Percentiles rank a stretch among this genome's conserved stretches.
Evolutionary conservation across 2,329 filamentous ascomycete genomes (phyloP).

Genomic region (Aureobasidium zeae): DNA sequence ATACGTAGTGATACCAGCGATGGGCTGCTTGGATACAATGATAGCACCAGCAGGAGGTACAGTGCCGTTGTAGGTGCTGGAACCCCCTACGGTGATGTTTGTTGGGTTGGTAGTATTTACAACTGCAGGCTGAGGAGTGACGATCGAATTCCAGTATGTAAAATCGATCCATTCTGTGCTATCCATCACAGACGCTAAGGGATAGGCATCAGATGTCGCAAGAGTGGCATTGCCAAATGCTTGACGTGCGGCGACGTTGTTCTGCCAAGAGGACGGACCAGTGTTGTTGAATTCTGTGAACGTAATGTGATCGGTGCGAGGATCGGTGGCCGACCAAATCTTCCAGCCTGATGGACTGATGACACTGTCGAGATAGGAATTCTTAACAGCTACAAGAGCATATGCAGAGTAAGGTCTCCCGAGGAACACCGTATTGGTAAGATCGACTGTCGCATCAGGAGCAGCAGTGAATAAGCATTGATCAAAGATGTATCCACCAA

Average conservation of each 20-base stretch:
- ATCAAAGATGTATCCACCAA: conserved; percentile 32
- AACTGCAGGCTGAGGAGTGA: conserved; percentile 26
- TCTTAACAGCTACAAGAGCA: conserved; percentile 21
- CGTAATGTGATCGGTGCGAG: conserved; percentile 21
- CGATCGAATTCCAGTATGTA: conserved; percentile 32
- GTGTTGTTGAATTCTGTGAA: conserved; percentile 22
- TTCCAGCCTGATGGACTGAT: conserved; percentile 27
- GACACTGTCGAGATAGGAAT: conserved; percentile 20
- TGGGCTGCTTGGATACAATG: conserved; percentile 32
- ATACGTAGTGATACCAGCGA: conserved; percentile 30
- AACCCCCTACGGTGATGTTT: conserved; percentile 24
- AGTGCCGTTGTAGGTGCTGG: conserved; percentile 27
- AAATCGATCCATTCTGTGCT: conserved; percentile 33
- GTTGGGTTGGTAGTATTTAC: conserved; percentile 18
- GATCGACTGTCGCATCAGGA: conserved; percentile 25
- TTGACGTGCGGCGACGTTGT: conserved; percentile 29
- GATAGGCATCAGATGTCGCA: conserved; percentile 30
- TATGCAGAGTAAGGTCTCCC: conserved; percentile 22
- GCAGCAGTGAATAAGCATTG: conserved; percentile 27
- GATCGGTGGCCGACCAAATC: conserved; percentile 21
- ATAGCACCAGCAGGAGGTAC: conserved; percentile 30
- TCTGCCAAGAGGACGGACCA: conserved; percentile 28
- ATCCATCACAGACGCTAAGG: conserved; percentile 29
- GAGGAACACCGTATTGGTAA: conserved; percentile 26
- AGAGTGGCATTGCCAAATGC: conserved; percentile 31